Conservation (phyloP, 1,284 basidiomycete species). For the Sutorius eximius region DNA sequence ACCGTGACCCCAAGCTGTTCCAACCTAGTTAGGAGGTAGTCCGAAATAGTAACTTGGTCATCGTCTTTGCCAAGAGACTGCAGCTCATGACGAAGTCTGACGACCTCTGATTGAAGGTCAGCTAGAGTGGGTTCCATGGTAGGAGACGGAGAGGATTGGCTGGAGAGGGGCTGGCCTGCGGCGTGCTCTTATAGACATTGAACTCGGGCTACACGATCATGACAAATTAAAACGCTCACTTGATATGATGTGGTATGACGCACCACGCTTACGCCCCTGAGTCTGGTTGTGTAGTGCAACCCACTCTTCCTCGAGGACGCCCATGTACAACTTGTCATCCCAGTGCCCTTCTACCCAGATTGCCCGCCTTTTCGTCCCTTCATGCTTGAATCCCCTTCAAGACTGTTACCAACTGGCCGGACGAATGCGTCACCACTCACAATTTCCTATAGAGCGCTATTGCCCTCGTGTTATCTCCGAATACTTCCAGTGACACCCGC, state of each 20-base stretch:
- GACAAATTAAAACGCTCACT: too few species aligned
- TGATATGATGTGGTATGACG: too few species aligned
- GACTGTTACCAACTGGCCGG: neutral
- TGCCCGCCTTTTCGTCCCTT: conserved; percentile 20
- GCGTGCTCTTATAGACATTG: conserved; percentile 11
- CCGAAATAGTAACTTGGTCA: conserved; percentile 57
- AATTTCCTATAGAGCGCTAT: conserved; percentile 27
- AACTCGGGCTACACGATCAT: too few species aligned
- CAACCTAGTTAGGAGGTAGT: conserved; percentile 72
- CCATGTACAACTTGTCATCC: conserved; percentile 24
- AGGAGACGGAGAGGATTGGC: neutral
- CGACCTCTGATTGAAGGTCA: conserved; percentile 52
- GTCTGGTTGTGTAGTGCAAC: neutral
- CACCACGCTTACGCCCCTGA: too few species aligned
- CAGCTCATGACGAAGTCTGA: conserved; percentile 55
- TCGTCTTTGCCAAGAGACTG: conserved; percentile 41
- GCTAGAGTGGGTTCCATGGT: conserved; percentile 19
- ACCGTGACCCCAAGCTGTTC: conserved; percentile 68
- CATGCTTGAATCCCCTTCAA: conserved; percentile 20
- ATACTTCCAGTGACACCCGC: conserved; percentile 24
- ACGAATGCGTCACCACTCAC: conserved; percentile 15
- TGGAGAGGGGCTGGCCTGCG: neutral
- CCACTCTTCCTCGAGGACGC: conserved; percentile 6
- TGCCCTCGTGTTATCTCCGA: conserved; percentile 22
- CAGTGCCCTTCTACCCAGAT: conserved; percentile 20